A percentile compares a stretch with the other conserved stretches of the same genome.
Evolutionary conservation across 371 early-diverging fungal genomes (phyloP).

Genomic region (Rhizopus delemar): DNA sequence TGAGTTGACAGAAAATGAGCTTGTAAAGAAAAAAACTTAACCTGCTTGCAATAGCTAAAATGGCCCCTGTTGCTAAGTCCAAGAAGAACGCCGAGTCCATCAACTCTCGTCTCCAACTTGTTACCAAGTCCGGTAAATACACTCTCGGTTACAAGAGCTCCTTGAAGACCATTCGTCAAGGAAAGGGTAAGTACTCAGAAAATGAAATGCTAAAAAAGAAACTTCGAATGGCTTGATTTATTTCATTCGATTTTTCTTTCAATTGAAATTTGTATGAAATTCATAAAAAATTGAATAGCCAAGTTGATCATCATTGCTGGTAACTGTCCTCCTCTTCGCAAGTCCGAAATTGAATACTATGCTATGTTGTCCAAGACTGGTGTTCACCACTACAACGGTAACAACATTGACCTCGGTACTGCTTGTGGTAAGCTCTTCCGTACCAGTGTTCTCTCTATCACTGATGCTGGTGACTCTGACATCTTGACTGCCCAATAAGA

Average conservation of each 20-base stretch:
- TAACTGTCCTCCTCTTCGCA: slow-evolving; percentile 98
- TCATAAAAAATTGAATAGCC: slow-evolving; percentile 54
- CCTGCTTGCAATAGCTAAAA: slow-evolving; percentile 17
- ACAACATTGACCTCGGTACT: slow-evolving; percentile 99
- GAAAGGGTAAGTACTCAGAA: slow-evolving; percentile 77
- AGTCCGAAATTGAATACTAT: slow-evolving; percentile 99
- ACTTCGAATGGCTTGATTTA: slow-evolving; percentile 10
- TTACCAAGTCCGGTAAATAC: slow-evolving; percentile 99
- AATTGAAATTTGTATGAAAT: slow-evolving; percentile 4
- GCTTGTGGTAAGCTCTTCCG: slow-evolving; percentile 99
- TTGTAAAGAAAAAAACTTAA: not conserved
- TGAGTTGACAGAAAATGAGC: not conserved
- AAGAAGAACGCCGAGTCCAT: slow-evolving; percentile 89
- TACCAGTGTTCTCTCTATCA: slow-evolving; percentile 86
- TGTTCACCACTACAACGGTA: slow-evolving; percentile 98
- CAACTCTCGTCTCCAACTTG: slow-evolving; percentile 97
- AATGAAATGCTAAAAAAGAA: not conserved
- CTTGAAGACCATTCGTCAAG: slow-evolving; percentile 94
- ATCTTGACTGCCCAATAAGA: slow-evolving; percentile 53
- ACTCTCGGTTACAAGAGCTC: slow-evolving; percentile 97
- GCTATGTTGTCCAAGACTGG: slow-evolving; percentile 99
- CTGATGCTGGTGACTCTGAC: slow-evolving; percentile 96
- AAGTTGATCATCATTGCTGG: slow-evolving; percentile 97
- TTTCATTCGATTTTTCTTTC: no score
- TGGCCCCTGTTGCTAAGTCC: slow-evolving; percentile 66